A percentile compares a stretch with the other conserved stretches of the same genome.
These are phyloP conservation scores for Paraleonurus japonicus DNA, from an alignment of 257 asterid genomes.

Conservation along the genomic window DNA sequence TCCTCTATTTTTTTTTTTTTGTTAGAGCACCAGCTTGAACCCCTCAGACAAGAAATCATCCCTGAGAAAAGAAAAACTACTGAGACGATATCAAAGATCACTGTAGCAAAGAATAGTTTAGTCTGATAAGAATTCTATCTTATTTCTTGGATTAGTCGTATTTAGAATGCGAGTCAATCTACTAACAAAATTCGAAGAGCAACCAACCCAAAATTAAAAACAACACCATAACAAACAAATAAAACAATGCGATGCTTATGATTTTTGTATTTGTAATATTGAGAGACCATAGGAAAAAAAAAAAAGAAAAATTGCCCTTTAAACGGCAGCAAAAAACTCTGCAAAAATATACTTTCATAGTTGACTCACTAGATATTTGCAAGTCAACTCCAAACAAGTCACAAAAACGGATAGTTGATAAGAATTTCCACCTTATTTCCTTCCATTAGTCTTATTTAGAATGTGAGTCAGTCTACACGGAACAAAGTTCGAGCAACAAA, in stretches of 20 bases:
- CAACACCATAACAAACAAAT: background rate
- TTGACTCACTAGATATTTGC: constrained; percentile 18
- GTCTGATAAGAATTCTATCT: background rate
- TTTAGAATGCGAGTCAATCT: background rate
- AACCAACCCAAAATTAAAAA: background rate
- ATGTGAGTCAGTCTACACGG: background rate
- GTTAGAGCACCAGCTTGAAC: constrained; percentile 39
- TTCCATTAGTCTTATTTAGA: background rate
- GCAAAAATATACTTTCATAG: constrained; percentile 4
- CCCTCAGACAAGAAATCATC: constrained; percentile 44
- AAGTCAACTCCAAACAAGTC: constrained; percentile 11
- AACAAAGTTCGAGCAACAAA: background rate
- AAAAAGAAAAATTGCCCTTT: background rate
- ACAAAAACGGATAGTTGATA: background rate
- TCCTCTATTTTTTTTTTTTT: background rate
- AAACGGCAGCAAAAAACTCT: constrained; percentile 1
- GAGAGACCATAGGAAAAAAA: background rate
- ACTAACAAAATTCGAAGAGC: background rate
- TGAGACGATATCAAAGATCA: constrained; percentile 1
- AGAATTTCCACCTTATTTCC: background rate
- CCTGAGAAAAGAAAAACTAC: constrained; percentile 19
- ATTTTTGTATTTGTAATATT: background rate
- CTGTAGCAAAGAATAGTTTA: background rate
- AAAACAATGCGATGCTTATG: background rate
- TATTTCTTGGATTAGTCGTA: constrained; percentile 7